Conservation (phyloP, 345 rosid species). For the Salix dunnii region DNA sequence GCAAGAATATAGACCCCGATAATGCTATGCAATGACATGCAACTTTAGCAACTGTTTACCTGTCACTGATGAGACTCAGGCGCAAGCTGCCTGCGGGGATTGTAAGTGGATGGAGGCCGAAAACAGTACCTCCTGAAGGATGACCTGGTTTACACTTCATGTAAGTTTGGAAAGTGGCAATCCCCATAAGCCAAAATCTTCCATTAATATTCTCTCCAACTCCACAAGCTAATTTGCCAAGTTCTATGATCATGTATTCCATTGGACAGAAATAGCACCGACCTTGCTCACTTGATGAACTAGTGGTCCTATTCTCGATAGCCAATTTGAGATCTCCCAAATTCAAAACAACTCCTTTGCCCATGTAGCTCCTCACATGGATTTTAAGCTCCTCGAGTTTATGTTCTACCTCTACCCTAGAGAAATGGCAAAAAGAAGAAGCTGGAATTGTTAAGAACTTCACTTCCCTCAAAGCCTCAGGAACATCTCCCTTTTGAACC, state of each 20-base stretch:
- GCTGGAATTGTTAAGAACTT: constrained; percentile 52
- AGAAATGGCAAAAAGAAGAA: constrained; percentile 46
- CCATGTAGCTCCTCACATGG: constrained; percentile 38
- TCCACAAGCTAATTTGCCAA: constrained; percentile 57
- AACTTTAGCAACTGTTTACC: constrained; percentile 46
- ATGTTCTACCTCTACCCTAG: constrained; percentile 50
- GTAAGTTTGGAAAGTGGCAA: constrained; percentile 80
- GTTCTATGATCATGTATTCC: constrained; percentile 69
- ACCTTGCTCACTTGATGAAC: constrained; percentile 31
- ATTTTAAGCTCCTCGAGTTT: constrained; percentile 56
- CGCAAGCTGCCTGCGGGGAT: constrained; percentile 67
- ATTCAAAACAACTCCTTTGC: constrained; percentile 55
- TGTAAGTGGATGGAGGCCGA: constrained; percentile 67
- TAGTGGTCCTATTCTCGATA: constrained; percentile 40
- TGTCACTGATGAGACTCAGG: constrained; percentile 67
- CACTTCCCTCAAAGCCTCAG: constrained; percentile 48
- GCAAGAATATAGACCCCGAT: neutral
- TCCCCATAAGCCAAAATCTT: constrained; percentile 72
- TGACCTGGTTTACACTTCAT: constrained; percentile 65
- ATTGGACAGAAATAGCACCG: constrained; percentile 34
- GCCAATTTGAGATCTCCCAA: constrained; percentile 81
- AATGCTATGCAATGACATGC: constrained; percentile 7
- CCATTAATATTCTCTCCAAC: constrained; percentile 42
- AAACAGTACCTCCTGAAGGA: constrained; percentile 62
- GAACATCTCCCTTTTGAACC: constrained; percentile 55